Evolutionary conservation across 164 flowering plant genomes (phyloP).

Genomic region (Sextonia rubra): DNA sequence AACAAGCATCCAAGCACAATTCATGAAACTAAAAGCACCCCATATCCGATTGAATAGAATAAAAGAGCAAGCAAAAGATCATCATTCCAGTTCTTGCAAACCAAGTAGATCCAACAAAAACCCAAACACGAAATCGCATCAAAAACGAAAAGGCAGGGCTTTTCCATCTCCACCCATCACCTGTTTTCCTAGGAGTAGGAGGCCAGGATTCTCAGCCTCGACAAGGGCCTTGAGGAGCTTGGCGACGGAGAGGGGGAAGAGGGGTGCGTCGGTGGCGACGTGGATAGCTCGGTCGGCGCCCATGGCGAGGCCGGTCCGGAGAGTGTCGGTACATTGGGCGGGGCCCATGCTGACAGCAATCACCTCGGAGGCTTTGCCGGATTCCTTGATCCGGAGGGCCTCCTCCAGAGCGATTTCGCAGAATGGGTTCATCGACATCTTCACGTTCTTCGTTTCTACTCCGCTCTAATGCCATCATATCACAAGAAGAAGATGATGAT

Average conservation of each 20-base stretch:
- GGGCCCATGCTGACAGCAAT: slow-evolving; percentile 93
- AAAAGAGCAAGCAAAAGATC: not conserved
- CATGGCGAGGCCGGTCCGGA: slow-evolving; percentile 93
- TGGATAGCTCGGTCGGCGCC: slow-evolving; percentile 95
- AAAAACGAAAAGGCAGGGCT: not conserved
- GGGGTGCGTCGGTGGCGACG: too few species aligned
- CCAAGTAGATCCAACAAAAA: not conserved
- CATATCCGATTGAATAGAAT: too few species aligned
- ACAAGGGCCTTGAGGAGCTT: slow-evolving; percentile 68
- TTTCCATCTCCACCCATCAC: slow-evolving; percentile 22
- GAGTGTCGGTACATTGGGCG: slow-evolving; percentile 69
- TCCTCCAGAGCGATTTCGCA: slow-evolving; percentile 96
- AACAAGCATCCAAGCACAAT: too few species aligned
- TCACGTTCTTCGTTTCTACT: slow-evolving; percentile 80
- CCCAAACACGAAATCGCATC: not conserved
- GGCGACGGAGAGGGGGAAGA: too few species aligned
- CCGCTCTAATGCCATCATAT: slow-evolving; percentile 45
- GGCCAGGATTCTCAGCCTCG: slow-evolving; percentile 72
- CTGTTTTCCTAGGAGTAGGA: slow-evolving; percentile 91
- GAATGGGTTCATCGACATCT: slow-evolving; percentile 99
- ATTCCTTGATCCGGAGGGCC: slow-evolving; percentile 74
- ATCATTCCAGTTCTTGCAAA: not conserved
- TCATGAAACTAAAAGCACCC: too few species aligned
- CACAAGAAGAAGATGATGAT: slow-evolving; percentile 2
- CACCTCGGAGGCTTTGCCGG: too few species aligned